Evolutionary conservation across 352 stramenopile genomes (phyloP).

Genomic region (Globisporangium paddicum): DNA sequence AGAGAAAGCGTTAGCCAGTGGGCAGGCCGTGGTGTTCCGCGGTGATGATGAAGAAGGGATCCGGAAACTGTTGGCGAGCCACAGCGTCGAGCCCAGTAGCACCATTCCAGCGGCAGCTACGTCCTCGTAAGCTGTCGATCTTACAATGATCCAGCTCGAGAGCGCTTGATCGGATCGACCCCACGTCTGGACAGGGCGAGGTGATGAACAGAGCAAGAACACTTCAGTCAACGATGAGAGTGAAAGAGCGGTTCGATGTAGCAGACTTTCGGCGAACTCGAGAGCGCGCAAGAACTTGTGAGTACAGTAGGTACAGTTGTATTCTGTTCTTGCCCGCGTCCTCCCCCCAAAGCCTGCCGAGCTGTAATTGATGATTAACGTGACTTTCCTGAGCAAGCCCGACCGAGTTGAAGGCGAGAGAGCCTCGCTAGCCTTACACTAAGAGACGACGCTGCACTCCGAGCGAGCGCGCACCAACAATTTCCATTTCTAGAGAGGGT

Average conservation of each 20-base stretch:
- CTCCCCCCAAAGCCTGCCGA: constrained; percentile 3
- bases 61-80: constrained; percentile 18
- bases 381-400: neutral
- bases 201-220: neutral
- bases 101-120: constrained; percentile 4
- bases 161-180: neutral
- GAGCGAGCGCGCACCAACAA: neutral
- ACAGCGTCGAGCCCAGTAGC: neutral
- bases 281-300: constrained; percentile 6
- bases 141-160: neutral
- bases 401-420: neutral
- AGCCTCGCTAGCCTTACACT: neutral
- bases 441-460: neutral
- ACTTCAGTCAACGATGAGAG: neutral
- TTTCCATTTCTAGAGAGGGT: neutral
- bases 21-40: constrained; percentile 29
- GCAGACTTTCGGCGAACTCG: constrained; percentile 9
- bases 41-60: constrained; percentile 39
- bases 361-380: too few relatives aligned
- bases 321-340: constrained; percentile 8
- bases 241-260: neutral
- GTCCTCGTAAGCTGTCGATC: neutral
- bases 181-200: neutral
- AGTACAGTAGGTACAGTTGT: neutral
- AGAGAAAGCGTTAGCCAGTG: neutral